phyloP scores from a whole-genome alignment of 257 asterid genomes.

The Solanum arcanum region DNA sequence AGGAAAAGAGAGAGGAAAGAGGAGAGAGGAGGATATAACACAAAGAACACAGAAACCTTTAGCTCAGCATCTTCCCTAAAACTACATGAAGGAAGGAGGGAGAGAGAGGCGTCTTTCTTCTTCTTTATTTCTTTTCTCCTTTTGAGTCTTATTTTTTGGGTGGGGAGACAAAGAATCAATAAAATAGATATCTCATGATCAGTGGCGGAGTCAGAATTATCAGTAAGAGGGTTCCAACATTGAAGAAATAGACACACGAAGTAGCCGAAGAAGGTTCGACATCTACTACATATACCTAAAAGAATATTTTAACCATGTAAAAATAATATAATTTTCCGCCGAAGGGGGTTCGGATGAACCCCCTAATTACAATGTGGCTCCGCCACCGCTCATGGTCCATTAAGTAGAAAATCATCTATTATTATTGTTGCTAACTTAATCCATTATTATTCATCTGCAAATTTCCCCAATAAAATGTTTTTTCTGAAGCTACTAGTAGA shows the following conservation, averaged over 20 bases:
- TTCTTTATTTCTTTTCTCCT: not conserved
- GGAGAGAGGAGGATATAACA: not conserved
- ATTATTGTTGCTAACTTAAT: not conserved
- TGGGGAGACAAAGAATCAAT: not conserved
- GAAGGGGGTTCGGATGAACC: too few relatives aligned
- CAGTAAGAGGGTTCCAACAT: too few relatives aligned
- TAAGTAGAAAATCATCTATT: not conserved
- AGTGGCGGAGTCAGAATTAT: too few relatives aligned
- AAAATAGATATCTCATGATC: not conserved
- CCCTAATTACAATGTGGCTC: too few relatives aligned
- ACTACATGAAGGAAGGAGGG: not conserved
- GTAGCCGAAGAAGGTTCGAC: too few relatives aligned
- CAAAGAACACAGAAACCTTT: not conserved
- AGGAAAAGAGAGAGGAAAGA: too few relatives aligned
- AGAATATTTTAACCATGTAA: too few relatives aligned
- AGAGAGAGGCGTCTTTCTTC: not conserved
- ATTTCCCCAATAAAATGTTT: not conserved
- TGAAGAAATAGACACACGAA: too few relatives aligned
- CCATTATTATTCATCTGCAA: not conserved
- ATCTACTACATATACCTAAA: too few relatives aligned
- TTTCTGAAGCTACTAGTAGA: not conserved
- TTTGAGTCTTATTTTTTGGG: not conserved
- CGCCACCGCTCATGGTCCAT: not conserved
- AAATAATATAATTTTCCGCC: too few relatives aligned
- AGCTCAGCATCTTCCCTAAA: not conserved